Evolutionary conservation across 2,329 filamentous ascomycete species (phyloP).

Genomic region (Trichocomaceae sp.): DNA sequence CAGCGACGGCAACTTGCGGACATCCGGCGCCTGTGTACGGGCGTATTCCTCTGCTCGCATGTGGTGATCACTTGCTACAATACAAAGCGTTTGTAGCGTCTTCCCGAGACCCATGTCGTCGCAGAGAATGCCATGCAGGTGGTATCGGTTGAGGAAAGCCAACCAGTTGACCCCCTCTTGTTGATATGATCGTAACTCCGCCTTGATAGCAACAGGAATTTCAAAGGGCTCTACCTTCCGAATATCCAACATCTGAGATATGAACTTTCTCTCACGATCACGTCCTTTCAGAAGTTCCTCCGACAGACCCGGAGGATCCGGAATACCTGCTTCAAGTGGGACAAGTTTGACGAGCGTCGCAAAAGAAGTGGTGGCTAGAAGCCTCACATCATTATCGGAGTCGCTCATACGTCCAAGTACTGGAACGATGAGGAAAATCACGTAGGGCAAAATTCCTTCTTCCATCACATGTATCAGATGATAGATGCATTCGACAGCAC

Average conservation of each 20-base stretch:
- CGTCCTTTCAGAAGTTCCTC: slow-evolving; percentile 80
- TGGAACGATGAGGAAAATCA: slow-evolving; percentile 97
- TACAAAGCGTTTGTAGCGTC: slow-evolving; percentile 93
- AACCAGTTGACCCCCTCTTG: slow-evolving; percentile 99
- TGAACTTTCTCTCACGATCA: slow-evolving; percentile 92
- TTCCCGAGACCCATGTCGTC: slow-evolving; percentile 99
- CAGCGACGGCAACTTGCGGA: slow-evolving; percentile 74
- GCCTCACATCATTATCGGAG: slow-evolving; percentile 87
- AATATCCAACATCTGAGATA: slow-evolving; percentile 88
- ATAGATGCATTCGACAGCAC: slow-evolving; percentile 90
- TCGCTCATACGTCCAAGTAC: slow-evolving; percentile 98
- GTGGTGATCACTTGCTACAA: slow-evolving; percentile 96
- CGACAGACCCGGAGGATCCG: slow-evolving; percentile 88
- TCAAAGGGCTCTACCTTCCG: slow-evolving; percentile 94
- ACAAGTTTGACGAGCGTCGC: slow-evolving; percentile 96
- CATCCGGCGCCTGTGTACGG: slow-evolving; percentile 71
- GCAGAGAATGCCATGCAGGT: slow-evolving; percentile 94
- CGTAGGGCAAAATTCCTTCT: slow-evolving; percentile 88
- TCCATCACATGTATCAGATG: slow-evolving; percentile 98
- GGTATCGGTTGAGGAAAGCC: slow-evolving; percentile 94
- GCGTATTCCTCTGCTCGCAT: slow-evolving; percentile 83
- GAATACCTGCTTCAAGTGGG: slow-evolving; percentile 92
- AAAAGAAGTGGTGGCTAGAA: slow-evolving; percentile 94
- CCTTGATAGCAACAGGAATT: slow-evolving; percentile 95
- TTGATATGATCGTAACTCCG: slow-evolving; percentile 91